Evolutionary conservation across 192 early-diverging fungal species (phyloP).

Genomic region (Paraglomus occultum): DNA sequence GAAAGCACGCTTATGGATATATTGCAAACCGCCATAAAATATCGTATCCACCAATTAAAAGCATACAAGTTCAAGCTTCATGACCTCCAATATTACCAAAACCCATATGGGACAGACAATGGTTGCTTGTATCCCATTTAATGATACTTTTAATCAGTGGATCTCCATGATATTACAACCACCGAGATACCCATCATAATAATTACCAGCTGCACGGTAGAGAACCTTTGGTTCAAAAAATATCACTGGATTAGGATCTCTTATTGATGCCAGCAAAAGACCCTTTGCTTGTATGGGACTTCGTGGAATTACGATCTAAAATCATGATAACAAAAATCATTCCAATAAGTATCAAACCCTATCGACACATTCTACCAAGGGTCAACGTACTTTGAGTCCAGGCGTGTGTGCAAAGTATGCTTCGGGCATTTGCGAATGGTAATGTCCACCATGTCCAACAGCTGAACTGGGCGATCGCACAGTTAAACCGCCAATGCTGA

Average conservation of each 20-base stretch:
- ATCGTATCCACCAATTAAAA: neutral
- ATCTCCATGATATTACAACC: neutral
- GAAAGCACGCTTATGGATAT: neutral
- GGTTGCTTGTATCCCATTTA: too few relatives aligned
- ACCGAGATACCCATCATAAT: neutral
- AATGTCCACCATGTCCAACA: constrained; percentile 96
- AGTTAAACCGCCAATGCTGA: constrained; percentile 87
- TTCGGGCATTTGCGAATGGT: constrained; percentile 94
- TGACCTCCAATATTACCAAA: neutral
- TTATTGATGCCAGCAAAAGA: constrained; percentile 82
- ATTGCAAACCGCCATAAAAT: neutral
- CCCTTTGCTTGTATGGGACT: constrained; percentile 96
- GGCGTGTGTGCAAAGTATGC: constrained; percentile 94
- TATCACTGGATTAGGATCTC: constrained; percentile 91
- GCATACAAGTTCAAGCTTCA: neutral
- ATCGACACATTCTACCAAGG: neutral
- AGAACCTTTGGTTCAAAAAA: constrained; percentile 97
- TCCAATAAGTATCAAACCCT: constrained; percentile 17
- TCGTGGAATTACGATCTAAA: constrained; percentile 79
- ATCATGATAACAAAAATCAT: constrained; percentile 1
- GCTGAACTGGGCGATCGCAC: constrained; percentile 89
- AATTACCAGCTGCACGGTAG: constrained; percentile 82
- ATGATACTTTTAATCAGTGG: too few relatives aligned
- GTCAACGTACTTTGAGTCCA: constrained; percentile 70
- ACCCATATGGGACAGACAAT: neutral